These are phyloP conservation scores for Prunus persica DNA, from an alignment of 306 rosid species.

Conservation along the genomic window Prunus_persica_NCBIv2 NC_034015.1:13223501-13224000, in stretches of 20 bases:
- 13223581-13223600: neutral
- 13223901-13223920: no score
- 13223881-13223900: no score
- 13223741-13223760: neutral
- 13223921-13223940: no score
- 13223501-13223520: neutral
- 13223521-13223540: neutral
- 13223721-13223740: neutral
- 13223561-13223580: neutral
- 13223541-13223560: neutral
- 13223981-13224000: neutral
- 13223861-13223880: no score
- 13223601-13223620: neutral
- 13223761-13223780: no score
- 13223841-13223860: no score
- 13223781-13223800: no score
- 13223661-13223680: neutral
- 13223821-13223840: no score
- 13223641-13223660: neutral
- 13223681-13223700: neutral
- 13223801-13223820: no score
- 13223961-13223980: neutral
- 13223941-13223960: neutral
- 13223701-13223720: no score
- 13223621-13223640: neutral